Conservation (phyloP, 163 green algal species). For the Volvox carteri region DNA sequence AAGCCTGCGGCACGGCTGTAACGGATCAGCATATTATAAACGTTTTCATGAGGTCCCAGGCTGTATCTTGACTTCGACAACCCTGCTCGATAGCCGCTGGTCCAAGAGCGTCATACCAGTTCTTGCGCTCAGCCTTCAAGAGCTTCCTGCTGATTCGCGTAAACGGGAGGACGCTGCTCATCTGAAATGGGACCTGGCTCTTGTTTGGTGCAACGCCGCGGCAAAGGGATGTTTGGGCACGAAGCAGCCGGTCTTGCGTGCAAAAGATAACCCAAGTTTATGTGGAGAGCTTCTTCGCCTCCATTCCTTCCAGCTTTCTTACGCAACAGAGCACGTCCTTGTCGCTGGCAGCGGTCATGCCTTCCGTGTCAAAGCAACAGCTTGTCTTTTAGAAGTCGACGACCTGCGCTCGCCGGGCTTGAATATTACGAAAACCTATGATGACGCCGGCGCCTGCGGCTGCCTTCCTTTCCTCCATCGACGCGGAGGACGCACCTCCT, state of each 20-base stretch:
- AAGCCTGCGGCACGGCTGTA: neutral
- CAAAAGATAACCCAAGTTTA: neutral
- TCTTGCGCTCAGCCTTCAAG: neutral
- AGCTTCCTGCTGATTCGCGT: neutral
- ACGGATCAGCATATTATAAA: neutral
- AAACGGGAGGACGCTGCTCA: neutral
- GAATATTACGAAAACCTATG: neutral
- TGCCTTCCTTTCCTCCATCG: conserved; percentile 6
- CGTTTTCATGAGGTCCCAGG: conserved; percentile 2
- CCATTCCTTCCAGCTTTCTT: neutral
- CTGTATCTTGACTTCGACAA: conserved; percentile 4
- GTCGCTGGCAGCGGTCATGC: neutral
- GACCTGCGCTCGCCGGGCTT: neutral
- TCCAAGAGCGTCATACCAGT: neutral
- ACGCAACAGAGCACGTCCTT: neutral
- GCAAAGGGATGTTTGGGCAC: neutral
- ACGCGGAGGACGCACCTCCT: neutral
- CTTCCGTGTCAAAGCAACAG: neutral
- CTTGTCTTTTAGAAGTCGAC: neutral
- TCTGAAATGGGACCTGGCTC: neutral
- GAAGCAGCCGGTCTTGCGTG: neutral
- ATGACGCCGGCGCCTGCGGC: neutral
- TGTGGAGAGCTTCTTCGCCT: neutral
- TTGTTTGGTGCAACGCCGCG: conserved; percentile 6
- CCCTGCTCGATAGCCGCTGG: neutral